A percentile compares a stretch with the other conserved stretches of the same genome.
Conservation (phyloP, 768 basidiomycete genomes). For the Chiua virens region DNA sequence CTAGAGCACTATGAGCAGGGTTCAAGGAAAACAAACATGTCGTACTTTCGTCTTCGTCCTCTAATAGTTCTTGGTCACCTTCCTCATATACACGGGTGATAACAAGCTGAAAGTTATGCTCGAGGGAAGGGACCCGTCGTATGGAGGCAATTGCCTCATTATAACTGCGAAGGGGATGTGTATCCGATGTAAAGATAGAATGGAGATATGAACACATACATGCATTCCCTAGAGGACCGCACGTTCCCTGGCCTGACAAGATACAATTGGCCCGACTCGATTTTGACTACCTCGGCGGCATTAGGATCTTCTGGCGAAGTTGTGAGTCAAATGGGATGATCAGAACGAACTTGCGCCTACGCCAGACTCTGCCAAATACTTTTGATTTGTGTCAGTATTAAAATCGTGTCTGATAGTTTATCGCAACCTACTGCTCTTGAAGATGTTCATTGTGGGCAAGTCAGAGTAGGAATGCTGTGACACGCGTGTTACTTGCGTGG, state of each 20-base stretch:
- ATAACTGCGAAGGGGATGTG: constrained; percentile 54
- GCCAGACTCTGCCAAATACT: constrained; percentile 95
- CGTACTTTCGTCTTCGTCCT: constrained; percentile 90
- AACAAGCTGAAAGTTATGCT: constrained; percentile 86
- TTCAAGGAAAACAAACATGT: constrained; percentile 6
- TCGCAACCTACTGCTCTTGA: constrained; percentile 66
- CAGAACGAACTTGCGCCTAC: constrained; percentile 50
- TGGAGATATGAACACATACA: constrained; percentile 51
- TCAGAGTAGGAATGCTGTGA: constrained; percentile 20
- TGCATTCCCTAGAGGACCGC: constrained; percentile 94
- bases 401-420: constrained; percentile 4
- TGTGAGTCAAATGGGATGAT: constrained; percentile 25
- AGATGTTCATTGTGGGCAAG: constrained; percentile 71
- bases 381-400: constrained; percentile 20
- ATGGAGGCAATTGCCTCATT: constrained; percentile 95
- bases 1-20: constrained; percentile 40
- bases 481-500: constrained; percentile 23
- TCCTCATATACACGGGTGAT: constrained; percentile 97
- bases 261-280: constrained; percentile 87
- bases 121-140: constrained; percentile 74
- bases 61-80: constrained; percentile 90
- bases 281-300: constrained; percentile 92
- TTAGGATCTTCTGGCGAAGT: constrained; percentile 78
- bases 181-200: background rate
- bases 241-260: constrained; percentile 90